Percentiles rank a stretch among this genome's conserved stretches.
Conservation (phyloP, 2,329 filamentous ascomycete species). For the Penicillium capsulatum region DNA sequence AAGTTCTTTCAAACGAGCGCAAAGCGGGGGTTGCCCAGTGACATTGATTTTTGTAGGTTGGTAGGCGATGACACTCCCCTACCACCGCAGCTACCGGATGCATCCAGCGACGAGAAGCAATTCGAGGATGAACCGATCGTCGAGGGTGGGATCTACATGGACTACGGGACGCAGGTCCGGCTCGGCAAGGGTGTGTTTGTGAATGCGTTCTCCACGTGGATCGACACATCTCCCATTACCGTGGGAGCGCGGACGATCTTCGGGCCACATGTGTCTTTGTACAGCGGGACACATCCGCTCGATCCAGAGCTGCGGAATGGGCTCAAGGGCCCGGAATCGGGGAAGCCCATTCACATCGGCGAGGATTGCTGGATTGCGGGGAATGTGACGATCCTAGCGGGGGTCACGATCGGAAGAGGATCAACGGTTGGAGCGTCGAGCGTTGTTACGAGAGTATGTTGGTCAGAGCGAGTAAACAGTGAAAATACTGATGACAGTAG, state of each 20-base stretch:
- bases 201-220: constrained; percentile 68
- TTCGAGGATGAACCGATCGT: constrained; percentile 66
- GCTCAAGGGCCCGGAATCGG: constrained; percentile 67
- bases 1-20: constrained; percentile 34
- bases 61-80: constrained; percentile 59
- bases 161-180: constrained; percentile 73
- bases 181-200: constrained; percentile 69
- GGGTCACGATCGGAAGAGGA: constrained; percentile 71
- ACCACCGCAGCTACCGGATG: constrained; percentile 54
- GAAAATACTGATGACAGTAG: not conserved
- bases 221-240: constrained; percentile 71
- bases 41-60: constrained; percentile 48
- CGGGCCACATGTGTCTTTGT: constrained; percentile 74
- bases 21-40: not conserved
- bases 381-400: constrained; percentile 65
- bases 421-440: constrained; percentile 4
- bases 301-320: constrained; percentile 72
- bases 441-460: constrained; percentile 4
- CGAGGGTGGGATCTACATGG: constrained; percentile 64
- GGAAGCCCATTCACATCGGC: constrained; percentile 68
- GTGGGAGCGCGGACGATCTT: constrained; percentile 74
- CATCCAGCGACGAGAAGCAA: constrained; percentile 58
- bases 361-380: constrained; percentile 78
- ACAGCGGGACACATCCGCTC: constrained; percentile 69
- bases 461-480: not conserved